These are phyloP conservation scores for Pulveroboletus sp. DNA, from an alignment of 768 basidiomycete species.

Conservation along the genomic window DNA sequence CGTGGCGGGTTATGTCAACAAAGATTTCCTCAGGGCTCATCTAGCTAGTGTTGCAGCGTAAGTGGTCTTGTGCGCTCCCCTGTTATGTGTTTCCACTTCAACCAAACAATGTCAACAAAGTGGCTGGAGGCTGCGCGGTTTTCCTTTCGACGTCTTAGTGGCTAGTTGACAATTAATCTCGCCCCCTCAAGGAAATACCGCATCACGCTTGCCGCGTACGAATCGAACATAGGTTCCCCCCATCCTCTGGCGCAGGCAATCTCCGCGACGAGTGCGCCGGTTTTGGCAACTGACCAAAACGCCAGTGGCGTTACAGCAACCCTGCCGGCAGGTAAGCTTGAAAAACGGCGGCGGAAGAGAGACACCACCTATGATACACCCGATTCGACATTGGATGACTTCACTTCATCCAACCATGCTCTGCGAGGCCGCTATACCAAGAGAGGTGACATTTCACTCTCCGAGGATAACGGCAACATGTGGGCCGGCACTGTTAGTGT, in stretches of 20 bases:
- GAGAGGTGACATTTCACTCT: conserved; percentile 32
- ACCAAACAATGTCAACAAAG: not conserved
- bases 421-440: conserved; percentile 12
- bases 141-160: not conserved
- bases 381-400: not conserved
- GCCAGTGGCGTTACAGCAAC: not conserved
- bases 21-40: conserved; percentile 13
- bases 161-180: not conserved
- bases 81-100: not conserved
- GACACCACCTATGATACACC: not conserved
- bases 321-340: not conserved
- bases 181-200: conserved; percentile 36
- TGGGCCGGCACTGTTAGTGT: conserved; percentile 46
- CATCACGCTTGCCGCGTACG: conserved; percentile 39
- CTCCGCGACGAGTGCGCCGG: not conserved
- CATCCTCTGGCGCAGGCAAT: conserved; percentile 30
- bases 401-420: not conserved
- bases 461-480: conserved; percentile 34
- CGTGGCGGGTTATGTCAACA: conserved; percentile 2
- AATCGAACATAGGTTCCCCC: conserved; percentile 39
- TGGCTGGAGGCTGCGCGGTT: not conserved
- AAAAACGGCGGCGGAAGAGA: conserved; percentile 8
- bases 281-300: not conserved
- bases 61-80: conserved; percentile 1
- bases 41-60: conserved; percentile 17